Conservation (phyloP, 768 basidiomycete species). For the Podaxis sp. region DNA sequence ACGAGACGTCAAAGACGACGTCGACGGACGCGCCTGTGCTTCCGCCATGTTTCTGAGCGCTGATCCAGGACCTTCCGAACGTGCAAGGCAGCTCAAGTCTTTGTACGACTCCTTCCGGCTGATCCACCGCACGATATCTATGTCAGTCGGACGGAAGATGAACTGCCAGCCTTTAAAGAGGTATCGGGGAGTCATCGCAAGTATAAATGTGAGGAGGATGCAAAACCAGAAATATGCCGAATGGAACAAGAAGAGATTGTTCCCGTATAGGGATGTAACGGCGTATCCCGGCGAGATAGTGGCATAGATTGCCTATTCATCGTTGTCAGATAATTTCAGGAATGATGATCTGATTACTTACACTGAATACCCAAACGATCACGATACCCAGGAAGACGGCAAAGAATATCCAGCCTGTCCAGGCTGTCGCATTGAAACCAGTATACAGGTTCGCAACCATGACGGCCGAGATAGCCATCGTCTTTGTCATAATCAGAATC, state of each 20-base stretch:
- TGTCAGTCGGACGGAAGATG: constrained; percentile 71
- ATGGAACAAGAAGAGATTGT: constrained; percentile 72
- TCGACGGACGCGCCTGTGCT: constrained; percentile 15
- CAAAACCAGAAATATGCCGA: constrained; percentile 90
- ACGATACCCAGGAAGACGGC: constrained; percentile 79
- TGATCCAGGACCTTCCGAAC: not conserved
- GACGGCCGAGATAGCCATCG: constrained; percentile 82
- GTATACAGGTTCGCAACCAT: constrained; percentile 80
- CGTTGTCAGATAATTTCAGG: not conserved
- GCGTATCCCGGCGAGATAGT: constrained; percentile 72
- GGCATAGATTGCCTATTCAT: constrained; percentile 70
- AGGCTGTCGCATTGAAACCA: constrained; percentile 82
- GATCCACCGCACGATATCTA: constrained; percentile 76
- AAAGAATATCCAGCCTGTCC: constrained; percentile 90
- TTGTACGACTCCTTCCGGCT: constrained; percentile 63
- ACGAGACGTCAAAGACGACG: constrained; percentile 25
- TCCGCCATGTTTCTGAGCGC: constrained; percentile 16
- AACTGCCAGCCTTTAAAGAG: constrained; percentile 67
- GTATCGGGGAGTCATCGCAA: constrained; percentile 80
- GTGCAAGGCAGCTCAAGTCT: constrained; percentile 41
- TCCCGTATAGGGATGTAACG: constrained; percentile 69
- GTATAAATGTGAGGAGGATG: constrained; percentile 63
- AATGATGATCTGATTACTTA: constrained; percentile 31
- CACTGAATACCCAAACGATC: constrained; percentile 77
- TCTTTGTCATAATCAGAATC: constrained; percentile 35